Conservation (phyloP, 2,329 filamentous ascomycete species). For the Sclerotinia subarctica region DNA sequence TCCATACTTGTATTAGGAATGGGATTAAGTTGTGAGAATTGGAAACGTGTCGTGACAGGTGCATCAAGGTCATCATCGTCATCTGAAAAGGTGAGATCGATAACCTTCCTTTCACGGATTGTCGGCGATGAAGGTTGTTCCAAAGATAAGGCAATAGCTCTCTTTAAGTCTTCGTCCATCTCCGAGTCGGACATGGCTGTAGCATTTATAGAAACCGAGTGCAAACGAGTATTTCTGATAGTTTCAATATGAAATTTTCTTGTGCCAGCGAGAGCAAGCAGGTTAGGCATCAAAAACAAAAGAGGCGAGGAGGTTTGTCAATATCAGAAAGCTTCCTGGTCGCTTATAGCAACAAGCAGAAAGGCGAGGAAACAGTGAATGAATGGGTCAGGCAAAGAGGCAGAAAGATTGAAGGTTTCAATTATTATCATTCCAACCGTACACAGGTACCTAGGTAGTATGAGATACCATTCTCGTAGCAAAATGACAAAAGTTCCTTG, state of each 20-base stretch:
- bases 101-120: constrained; percentile 23
- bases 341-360: not conserved
- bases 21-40: not conserved
- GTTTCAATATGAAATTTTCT: not conserved
- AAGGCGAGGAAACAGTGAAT: not conserved
- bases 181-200: constrained; percentile 35
- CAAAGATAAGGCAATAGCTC: constrained; percentile 59
- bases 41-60: constrained; percentile 24
- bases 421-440: no score
- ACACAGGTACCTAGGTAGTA: no score
- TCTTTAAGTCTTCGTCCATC: constrained; percentile 53
- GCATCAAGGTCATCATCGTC: constrained; percentile 38
- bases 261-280: not conserved
- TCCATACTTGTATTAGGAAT: not conserved
- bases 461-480: no score
- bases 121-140: constrained; percentile 18
- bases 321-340: not conserved
- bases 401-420: not conserved
- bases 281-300: not conserved
- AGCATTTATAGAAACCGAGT: not conserved
- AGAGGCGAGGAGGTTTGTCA: not conserved
- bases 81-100: constrained; percentile 39
- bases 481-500: no score
- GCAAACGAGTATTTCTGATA: not conserved
- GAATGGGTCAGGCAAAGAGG: not conserved